Evolutionary conservation across 306 rosid species (phyloP).

Genomic region (Casuarina glauca): DNA sequence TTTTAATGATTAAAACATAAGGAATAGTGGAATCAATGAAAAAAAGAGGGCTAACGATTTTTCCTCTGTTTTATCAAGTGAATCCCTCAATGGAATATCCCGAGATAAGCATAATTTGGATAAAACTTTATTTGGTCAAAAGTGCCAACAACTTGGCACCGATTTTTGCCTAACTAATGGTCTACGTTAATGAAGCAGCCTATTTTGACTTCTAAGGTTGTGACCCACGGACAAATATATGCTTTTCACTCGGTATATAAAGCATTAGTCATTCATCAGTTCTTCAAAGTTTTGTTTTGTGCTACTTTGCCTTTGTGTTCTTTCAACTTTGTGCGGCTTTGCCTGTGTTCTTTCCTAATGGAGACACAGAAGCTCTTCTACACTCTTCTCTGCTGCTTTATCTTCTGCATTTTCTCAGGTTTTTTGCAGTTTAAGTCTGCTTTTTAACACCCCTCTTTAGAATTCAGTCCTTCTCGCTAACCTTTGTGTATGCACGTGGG

Average conservation of each 20-base stretch:
- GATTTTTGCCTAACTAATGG: no score
- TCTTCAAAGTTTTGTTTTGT: background rate
- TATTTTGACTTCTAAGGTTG: no score
- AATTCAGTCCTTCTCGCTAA: background rate
- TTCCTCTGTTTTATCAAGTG: no score
- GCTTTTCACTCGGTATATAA: background rate
- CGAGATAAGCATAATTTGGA: no score
- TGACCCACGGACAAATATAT: background rate
- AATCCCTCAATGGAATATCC: no score
- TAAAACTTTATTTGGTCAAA: no score
- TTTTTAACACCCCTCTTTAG: constrained; percentile 13
- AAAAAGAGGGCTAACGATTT: no score
- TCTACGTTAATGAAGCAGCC: no score
- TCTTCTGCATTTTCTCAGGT: constrained; percentile 19
- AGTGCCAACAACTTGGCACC: no score
- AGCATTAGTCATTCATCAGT: background rate
- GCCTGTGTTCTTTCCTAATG: background rate
- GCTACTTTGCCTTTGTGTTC: no score
- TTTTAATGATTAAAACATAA: no score
- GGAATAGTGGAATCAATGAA: no score
- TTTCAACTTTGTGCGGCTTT: background rate
- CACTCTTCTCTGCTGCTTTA: constrained; percentile 10
- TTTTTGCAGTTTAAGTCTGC: background rate
- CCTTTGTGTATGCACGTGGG: background rate
- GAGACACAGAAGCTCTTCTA: constrained; percentile 9